Base-by-base conservation (phyloP, 106 monocot genomes). In the Xerophyta viscosa region DNA sequence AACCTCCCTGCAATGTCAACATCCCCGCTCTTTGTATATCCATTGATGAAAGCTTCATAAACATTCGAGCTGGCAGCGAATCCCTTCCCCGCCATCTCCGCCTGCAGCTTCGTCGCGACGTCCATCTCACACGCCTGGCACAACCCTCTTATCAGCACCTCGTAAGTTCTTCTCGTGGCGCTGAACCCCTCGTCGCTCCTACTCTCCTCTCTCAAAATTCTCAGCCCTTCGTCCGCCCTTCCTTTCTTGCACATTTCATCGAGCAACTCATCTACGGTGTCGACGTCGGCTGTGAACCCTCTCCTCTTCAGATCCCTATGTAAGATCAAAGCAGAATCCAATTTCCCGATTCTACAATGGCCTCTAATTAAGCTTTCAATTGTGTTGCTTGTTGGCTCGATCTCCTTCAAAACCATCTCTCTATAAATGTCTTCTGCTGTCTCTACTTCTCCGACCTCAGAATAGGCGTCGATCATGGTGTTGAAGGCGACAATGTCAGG, bases 71-170 rank as follows among this genome's bases (percentile, higher is more conserved):
- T 63, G 0, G 67, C 62, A 0, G 26, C 65, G 22, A 74, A 68
- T 14, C 89, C 83, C 59, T 44, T 77, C 12, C 79, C 83, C 0
- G 76, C 79, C 89, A 89, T 89, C 71, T 89, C 79, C 2, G 79
- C 72, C 64, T 89, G 88, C 23, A 89, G 57, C 70, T 67, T 72
- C 52, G 49, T 0, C 19, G 79, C 89, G 53, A 59, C 65, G 31
- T 83, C 73, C 70, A 83, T 23, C 45, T 62, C 57, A 45, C 84
- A 83, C 21, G 46, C 48, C 8, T 48, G 44, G 26, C 89, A 90
- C 8, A 90, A 66, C n/a, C 80, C 84, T 53, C 62, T 57, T 4
- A 90, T 75, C 61, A 90, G 27, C 20, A 29, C 14, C 61, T 59
- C 52, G 31, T 77, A 90, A 50, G 67, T 71, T 45, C 21, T 57